A percentile compares a stretch with the other conserved stretches of the same genome.
phyloP scores from a whole-genome alignment of 495 filamentous ascomycete species.

The Trichoderma virens region DNA sequence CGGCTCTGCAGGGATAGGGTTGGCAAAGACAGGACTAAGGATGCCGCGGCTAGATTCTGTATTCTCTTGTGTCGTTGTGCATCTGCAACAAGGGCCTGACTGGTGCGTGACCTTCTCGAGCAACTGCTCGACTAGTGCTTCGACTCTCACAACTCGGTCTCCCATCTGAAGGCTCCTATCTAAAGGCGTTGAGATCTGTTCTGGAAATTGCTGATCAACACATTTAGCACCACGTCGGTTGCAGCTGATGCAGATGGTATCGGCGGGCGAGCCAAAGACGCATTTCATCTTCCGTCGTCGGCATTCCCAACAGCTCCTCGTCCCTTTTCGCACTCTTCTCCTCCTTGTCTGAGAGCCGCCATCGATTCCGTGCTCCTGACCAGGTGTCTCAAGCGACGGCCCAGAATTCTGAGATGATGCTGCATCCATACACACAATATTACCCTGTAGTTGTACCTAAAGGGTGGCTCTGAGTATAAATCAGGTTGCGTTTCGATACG shows the following conservation, averaged over 20 bases:
- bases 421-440: neutral
- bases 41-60: neutral
- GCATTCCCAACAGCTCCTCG: constrained; percentile 46
- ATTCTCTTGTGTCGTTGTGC: neutral
- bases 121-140: constrained; percentile 24
- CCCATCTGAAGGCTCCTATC: constrained; percentile 15
- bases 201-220: constrained; percentile 28
- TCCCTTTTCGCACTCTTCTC: constrained; percentile 40
- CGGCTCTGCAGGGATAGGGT: neutral
- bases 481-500: too few species aligned
- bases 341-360: constrained; percentile 17
- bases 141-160: constrained; percentile 24
- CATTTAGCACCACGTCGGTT: constrained; percentile 28
- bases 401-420: neutral
- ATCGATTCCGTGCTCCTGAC: neutral
- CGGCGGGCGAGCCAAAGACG: constrained; percentile 27
- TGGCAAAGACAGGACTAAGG: too few species aligned
- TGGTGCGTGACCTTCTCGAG: neutral
- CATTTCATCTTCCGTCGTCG: constrained; percentile 43
- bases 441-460: neutral
- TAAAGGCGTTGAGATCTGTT: constrained; percentile 13
- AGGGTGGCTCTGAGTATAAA: neutral
- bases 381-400: neutral
- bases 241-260: constrained; percentile 36
- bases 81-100: neutral